Base-by-base conservation (phyloP, 2,329 filamentous ascomycete species). In the Corniculantispora saksenae region DNA sequence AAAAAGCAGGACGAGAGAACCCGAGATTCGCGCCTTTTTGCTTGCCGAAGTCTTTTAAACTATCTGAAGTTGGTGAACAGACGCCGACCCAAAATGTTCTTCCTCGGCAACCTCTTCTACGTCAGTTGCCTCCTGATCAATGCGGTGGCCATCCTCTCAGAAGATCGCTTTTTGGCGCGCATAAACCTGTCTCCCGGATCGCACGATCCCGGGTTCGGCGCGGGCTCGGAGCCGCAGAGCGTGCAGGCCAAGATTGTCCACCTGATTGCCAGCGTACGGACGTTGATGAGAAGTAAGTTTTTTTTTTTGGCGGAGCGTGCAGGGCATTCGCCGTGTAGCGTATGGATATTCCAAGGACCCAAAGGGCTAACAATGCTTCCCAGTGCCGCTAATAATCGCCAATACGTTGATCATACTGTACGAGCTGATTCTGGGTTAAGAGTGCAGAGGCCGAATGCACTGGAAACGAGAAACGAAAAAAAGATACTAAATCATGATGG, bases 71-170 rank as follows among this genome's bases (percentile, higher is more conserved):
- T 38, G 35, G 13, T 8, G 35, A 19, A 13, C 38, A 43, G 17
- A 21, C 25, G 40, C 40, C 38, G 21, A 38, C 25, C 9, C 32
- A 56, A 50, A 15, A 90, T 90, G 87, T 81, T 91, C 67, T 82
- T 91, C 78, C 76, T 83, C 61, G 81, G 81, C 63, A 89, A 87
- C 71, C 81, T 93, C 61, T 82, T 93, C 74, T 92, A 92, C 75
- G 91, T 93, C 70, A 85, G 86, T 68, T 82, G 94, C 75, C 90
- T 97, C 73, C 84, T 96, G 74, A 87, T 93, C 78, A 97, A 97
- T 79, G 91, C 91, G 69, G 90, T 96, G 73, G 91, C 92, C 64
- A 87, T 96, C 73, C 88, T 96, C 67, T 94, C 91, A 70, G 92
- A 95, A 85, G 92, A 95, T 80, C 89, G 92, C 67, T 94, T 95